phyloP scores from a whole-genome alignment of 2,329 filamentous ascomycete genomes.

The Epichloe typhina region DNA sequence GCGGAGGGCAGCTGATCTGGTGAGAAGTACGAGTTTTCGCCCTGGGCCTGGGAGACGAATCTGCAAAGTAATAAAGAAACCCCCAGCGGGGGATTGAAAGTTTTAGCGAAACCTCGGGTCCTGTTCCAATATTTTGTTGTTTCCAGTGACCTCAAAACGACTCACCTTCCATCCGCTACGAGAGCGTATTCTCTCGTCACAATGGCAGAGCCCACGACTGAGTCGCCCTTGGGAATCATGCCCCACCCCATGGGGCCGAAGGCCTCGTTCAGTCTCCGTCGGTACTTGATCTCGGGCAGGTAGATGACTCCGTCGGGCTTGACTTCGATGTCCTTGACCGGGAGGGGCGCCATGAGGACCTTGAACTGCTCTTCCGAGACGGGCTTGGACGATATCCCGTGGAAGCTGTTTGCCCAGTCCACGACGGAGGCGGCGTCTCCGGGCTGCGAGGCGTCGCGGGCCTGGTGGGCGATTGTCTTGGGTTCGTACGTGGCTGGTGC shows the following conservation, averaged over 20 bases:
- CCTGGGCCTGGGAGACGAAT: conserved; percentile 81
- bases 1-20: conserved; percentile 85
- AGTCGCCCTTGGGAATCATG: conserved; percentile 73
- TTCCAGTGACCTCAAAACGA: neutral
- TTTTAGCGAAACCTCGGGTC: no score
- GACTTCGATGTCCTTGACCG: conserved; percentile 74
- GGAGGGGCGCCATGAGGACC: conserved; percentile 54
- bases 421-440: conserved; percentile 14
- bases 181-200: conserved; percentile 88
- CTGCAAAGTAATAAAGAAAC: conserved; percentile 30
- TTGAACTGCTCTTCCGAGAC: conserved; percentile 59
- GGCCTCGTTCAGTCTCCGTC: conserved; percentile 74
- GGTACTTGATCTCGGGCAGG: conserved; percentile 95
- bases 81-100: neutral
- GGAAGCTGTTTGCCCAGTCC: conserved; percentile 77
- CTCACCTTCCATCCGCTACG: conserved; percentile 74
- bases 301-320: conserved; percentile 97
- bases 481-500: conserved; percentile 7
- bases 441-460: conserved; percentile 1
- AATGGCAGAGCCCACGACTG: conserved; percentile 67
- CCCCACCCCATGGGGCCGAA: conserved; percentile 97
- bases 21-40: conserved; percentile 88
- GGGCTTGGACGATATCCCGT: conserved; percentile 58
- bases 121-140: no score
- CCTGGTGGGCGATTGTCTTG: conserved; percentile 8